Conservation (phyloP, 805 yeast genomes). For the Zygotorulaspora danielsina region DNA sequence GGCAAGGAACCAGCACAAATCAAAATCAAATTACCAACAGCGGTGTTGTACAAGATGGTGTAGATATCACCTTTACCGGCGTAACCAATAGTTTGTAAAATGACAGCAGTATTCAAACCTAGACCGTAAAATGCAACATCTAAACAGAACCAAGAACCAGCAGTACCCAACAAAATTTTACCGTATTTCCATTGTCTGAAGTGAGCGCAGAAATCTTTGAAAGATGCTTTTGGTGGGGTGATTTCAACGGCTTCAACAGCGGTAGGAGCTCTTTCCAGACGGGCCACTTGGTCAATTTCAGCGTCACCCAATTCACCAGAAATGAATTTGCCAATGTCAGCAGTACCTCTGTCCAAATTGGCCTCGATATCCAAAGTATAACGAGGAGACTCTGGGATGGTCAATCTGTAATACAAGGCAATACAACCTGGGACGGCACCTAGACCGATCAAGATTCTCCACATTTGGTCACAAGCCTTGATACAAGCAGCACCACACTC, state of each 20-base stretch:
- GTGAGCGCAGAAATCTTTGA: conserved; percentile 64
- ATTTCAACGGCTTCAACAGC: conserved; percentile 40
- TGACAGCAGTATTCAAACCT: conserved; percentile 74
- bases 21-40: conserved; percentile 89
- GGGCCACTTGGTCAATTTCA: conserved; percentile 40
- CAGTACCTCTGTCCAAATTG: conserved; percentile 53
- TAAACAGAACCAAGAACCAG: conserved; percentile 85
- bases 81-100: conserved; percentile 78
- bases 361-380: conserved; percentile 72
- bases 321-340: conserved; percentile 49
- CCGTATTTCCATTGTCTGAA: conserved; percentile 84
- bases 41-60: conserved; percentile 62
- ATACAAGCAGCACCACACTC: conserved; percentile 65
- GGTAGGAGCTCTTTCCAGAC: conserved; percentile 45
- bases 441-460: conserved; percentile 87
- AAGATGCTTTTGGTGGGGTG: conserved; percentile 76
- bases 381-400: conserved; percentile 94
- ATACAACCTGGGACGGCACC: conserved; percentile 85
- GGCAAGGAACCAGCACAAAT: conserved; percentile 94
- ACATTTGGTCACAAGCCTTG: conserved; percentile 84
- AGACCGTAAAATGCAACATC: conserved; percentile 91
- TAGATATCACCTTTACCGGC: conserved; percentile 70
- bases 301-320: conserved; percentile 53
- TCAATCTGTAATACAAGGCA: conserved; percentile 86
- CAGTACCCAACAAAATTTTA: conserved; percentile 81